phyloP scores from a whole-genome alignment of 2,329 filamentous ascomycete species.

The Fusarium sublunatum region DNA sequence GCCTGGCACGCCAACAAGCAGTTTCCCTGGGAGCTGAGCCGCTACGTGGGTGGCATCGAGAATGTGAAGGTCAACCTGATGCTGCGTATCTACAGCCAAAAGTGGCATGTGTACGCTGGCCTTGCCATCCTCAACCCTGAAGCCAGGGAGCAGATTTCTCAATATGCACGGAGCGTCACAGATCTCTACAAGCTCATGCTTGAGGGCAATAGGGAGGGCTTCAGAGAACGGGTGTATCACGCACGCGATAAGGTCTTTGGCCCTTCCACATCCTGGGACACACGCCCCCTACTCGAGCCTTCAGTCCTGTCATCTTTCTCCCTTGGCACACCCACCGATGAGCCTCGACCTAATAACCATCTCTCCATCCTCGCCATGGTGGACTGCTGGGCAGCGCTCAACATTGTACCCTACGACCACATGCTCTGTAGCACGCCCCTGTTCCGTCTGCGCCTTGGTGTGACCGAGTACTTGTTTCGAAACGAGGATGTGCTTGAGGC shows the following conservation, averaged over 20 bases:
- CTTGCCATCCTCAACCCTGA: constrained; percentile 96
- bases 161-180: constrained; percentile 92
- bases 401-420: constrained; percentile 96
- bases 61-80: constrained; percentile 99
- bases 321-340: constrained; percentile 75
- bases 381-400: constrained; percentile 95
- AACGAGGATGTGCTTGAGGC: constrained; percentile 84
- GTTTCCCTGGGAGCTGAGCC: constrained; percentile 96
- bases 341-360: constrained; percentile 85
- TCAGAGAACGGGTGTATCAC: constrained; percentile 75
- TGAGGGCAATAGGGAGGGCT: constrained; percentile 79
- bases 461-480: constrained; percentile 96
- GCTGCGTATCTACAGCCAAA: constrained; percentile 95
- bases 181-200: constrained; percentile 98
- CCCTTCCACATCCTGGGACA: constrained; percentile 69
- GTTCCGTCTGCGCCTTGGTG: constrained; percentile 95
- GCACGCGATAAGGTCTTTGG: constrained; percentile 80
- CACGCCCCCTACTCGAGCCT: constrained; percentile 79
- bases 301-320: constrained; percentile 90
- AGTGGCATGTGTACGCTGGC: constrained; percentile 99
- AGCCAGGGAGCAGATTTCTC: constrained; percentile 89
- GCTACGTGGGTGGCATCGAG: constrained; percentile 96
- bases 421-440: constrained; percentile 99
- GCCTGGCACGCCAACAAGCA: constrained; percentile 96
- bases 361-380: constrained; percentile 95